Base-by-base conservation (phyloP, 2,329 filamentous ascomycete species). In the Colletotrichum sp. region DNA sequence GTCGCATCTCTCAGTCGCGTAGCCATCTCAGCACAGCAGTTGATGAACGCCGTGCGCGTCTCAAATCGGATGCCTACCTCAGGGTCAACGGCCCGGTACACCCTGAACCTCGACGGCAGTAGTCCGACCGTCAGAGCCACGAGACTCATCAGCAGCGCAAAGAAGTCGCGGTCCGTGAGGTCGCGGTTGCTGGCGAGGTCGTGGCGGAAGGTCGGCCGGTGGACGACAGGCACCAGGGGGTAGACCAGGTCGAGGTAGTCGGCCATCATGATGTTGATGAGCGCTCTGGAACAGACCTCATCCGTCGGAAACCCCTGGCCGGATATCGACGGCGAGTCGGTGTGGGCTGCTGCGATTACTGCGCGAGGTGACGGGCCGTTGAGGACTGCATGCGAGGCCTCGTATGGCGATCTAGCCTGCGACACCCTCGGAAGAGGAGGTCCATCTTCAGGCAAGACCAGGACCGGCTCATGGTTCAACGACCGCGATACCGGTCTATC, bases 161-260 rank as follows among this genome's bases (percentile, higher is more conserved):
- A 74, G 32, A 82, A 82, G 9, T 82, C 80, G 0, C 75, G 64
- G 68, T 81, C 80, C 7, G 78, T 55, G 8, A 80, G 34, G 14
- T 82, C 81, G 16, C 76, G 77, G 28, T 78, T 77, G 6, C 52
- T 57, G 4, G 76, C 78, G 5, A 82, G 77, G n/a, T 79, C 71
- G 2, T 77, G 76, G 14, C 79, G 79, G 60, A 82, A 81, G 4
- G 64, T 80, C 2, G 80, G 81, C 0, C 75, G 71, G 55, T 81
- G 80, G 6, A 81, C 77, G 59, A 81, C 77, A 7, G 80, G 80
- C 4, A 81, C 74, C 7, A 81, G 72, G 0, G 80, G 79, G 68
- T 81, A 80, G 74, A 81, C 65, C 10, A 80, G 78, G 34, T 81
- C 79, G 8, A 80, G 75, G 63, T 80, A 81, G 67, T 80, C 79